Evolutionary conservation across 306 rosid genomes (phyloP).

Genomic region (Crotalaria pallida): DNA sequence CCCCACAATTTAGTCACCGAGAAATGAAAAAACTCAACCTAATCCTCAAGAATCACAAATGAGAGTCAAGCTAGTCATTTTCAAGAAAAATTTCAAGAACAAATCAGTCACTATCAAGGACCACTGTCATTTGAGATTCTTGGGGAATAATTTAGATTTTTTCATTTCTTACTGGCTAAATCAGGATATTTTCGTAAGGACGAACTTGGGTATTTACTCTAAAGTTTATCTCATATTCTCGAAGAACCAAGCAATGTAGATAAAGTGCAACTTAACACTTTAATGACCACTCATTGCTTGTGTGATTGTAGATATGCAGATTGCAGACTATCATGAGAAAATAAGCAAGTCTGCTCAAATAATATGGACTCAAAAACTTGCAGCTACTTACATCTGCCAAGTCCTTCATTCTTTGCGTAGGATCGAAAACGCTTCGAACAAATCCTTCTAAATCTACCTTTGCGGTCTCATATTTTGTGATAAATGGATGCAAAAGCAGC

Average conservation of each 20-base stretch:
- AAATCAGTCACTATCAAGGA: too few species aligned
- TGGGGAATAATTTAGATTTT: too few species aligned
- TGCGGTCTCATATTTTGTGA: constrained; percentile 49
- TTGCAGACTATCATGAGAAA: not conserved
- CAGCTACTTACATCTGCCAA: constrained; percentile 84
- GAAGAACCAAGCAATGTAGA: not conserved
- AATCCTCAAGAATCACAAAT: too few species aligned
- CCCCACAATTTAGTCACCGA: too few species aligned
- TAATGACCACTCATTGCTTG: not conserved
- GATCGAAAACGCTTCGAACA: constrained; percentile 85
- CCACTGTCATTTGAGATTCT: too few species aligned
- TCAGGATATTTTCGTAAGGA: too few species aligned
- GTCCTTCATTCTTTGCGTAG: constrained; percentile 87
- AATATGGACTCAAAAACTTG: not conserved
- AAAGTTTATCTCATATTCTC: not conserved
- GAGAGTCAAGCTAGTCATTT: too few species aligned
- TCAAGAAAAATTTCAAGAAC: too few species aligned
- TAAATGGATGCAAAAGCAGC: constrained; percentile 87
- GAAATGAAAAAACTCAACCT: too few species aligned
- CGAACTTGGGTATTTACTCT: not conserved
- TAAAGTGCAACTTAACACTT: not conserved
- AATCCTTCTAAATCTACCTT: constrained; percentile 68
- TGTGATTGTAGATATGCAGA: not conserved
- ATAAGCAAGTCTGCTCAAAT: not conserved
- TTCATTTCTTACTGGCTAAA: too few species aligned